Base-by-base conservation (phyloP, 2,329 filamentous ascomycete species). In the Akanthomyces dipterigenus region DNA sequence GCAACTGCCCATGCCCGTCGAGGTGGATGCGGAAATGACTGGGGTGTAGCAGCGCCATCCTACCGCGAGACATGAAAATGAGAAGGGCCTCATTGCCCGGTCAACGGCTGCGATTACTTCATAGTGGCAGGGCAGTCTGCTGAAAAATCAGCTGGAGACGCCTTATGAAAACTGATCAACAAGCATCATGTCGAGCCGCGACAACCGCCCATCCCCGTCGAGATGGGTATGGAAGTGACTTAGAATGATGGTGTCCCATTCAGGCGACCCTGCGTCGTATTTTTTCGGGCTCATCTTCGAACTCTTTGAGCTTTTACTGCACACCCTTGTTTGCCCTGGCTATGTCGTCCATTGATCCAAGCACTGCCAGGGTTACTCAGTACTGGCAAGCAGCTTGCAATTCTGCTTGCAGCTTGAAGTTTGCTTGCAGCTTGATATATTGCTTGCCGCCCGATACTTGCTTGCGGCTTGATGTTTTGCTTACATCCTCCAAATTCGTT, bases 91-190 rank as follows among this genome's bases (percentile, higher is more conserved):
- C 82, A 85, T 68, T 86, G 83, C 66, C 80, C 77, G 0, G 76
- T 82, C 5, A 75, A 74, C 1, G 77, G 77, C 8, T 86, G 83
- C 66, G 76, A 80, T 5, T 86, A 83, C 67, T 85, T 81, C n/a
- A 74, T 18, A 82, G 83, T 9, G 81, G 82, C 61, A 84, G 83
- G 64, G 81, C 79, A 0, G 86, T 86, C 65, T 82, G 83, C 1
- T 74, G 83, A 58, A 86, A 86, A 67, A 83, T 86, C 67, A 86
- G 86, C 70, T 86, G 83, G 83, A 80, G 82, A 66, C 73, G 83
- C 61, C 83, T 86, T 67, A 85, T 86, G n/a, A n/a, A n/a, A n/a
- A n/a, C n/a, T n/a, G 82, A 74, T 78, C 40, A 85, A 85, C 69
- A 85, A 84, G 65, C 83, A 86, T 65, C 71, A 77, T 40, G 70